phyloP scores from a whole-genome alignment of 176 grass and related monocot genomes.

The Aegilops longissima region DNA sequence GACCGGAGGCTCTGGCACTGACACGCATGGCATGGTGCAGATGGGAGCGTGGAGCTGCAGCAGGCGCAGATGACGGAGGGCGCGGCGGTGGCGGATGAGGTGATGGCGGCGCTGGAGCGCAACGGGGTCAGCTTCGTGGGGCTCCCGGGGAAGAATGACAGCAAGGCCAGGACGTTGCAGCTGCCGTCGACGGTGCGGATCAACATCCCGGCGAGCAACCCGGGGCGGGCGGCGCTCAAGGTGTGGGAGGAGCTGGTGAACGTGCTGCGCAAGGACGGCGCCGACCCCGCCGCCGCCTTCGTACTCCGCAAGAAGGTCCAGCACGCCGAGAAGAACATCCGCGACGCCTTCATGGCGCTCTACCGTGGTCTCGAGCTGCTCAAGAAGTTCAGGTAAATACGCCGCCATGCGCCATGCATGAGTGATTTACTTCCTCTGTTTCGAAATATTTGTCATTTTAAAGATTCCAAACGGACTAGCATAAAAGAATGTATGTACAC shows the following conservation, averaged over 20 bases:
- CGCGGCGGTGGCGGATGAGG: slow-evolving; percentile 67
- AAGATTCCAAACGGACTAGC: too few species aligned
- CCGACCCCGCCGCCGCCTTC: slow-evolving; percentile 51
- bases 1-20: too few species aligned
- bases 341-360: slow-evolving; percentile 72
- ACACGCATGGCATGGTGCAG: neutral
- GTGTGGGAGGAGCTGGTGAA: slow-evolving; percentile 89
- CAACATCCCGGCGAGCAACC: slow-evolving; percentile 78
- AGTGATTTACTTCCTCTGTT: too few species aligned
- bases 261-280: slow-evolving; percentile 69
- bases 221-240: slow-evolving; percentile 56
- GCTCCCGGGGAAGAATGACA: slow-evolving; percentile 35
- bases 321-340: slow-evolving; percentile 95
- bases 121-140: slow-evolving; percentile 79
- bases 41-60: slow-evolving; percentile 38
- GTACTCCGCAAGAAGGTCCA: slow-evolving; percentile 86
- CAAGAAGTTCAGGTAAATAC: slow-evolving; percentile 63
- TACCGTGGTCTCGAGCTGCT: slow-evolving; percentile 74
- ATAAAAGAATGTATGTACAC: too few species aligned
- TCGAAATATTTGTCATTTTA: too few species aligned
- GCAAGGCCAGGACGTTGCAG: slow-evolving; percentile 25
- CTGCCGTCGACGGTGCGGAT: slow-evolving; percentile 56
- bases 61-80: slow-evolving; percentile 44
- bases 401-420: too few species aligned
- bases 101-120: slow-evolving; percentile 86